Evolutionary conservation across 169 alveolate species (phyloP).

Genomic region (Plasmodium sp.): DNA sequence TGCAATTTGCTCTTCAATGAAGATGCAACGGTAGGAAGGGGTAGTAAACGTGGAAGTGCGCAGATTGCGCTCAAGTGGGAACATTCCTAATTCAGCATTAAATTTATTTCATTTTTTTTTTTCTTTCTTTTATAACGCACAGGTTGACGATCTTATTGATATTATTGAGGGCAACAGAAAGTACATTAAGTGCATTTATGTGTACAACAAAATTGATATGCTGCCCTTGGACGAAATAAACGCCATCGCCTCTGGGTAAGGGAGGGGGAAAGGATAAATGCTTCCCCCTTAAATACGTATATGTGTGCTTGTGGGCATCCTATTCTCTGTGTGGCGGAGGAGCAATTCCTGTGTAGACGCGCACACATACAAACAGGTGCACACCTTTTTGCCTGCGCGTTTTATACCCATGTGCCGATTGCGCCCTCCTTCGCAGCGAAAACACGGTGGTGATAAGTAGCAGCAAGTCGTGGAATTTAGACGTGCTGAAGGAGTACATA

Average conservation of each 20-base stretch:
- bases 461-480: slow-evolving; percentile 78
- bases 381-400: background rate
- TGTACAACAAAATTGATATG: slow-evolving; percentile 94
- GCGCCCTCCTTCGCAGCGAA: slow-evolving; percentile 8
- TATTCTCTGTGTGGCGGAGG: background rate
- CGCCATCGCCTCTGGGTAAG: slow-evolving; percentile 22
- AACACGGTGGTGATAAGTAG: slow-evolving; percentile 69
- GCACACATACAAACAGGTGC: background rate
- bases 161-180: slow-evolving; percentile 97
- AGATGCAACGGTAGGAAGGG: slow-evolving; percentile 90
- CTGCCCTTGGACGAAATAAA: slow-evolving; percentile 83
- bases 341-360: background rate
- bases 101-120: background rate
- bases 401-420: background rate
- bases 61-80: background rate
- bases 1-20: slow-evolving; percentile 95
- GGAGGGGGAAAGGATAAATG: background rate
- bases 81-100: background rate
- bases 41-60: background rate
- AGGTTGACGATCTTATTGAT: slow-evolving; percentile 97
- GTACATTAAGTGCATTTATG: slow-evolving; percentile 95
- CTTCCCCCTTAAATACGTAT: background rate
- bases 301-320: background rate
- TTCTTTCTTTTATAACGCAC: background rate
- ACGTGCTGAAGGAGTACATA: slow-evolving; percentile 78